Base-by-base conservation (phyloP, 345 rosid genomes). In the Gynandropsis gynandra region DNA sequence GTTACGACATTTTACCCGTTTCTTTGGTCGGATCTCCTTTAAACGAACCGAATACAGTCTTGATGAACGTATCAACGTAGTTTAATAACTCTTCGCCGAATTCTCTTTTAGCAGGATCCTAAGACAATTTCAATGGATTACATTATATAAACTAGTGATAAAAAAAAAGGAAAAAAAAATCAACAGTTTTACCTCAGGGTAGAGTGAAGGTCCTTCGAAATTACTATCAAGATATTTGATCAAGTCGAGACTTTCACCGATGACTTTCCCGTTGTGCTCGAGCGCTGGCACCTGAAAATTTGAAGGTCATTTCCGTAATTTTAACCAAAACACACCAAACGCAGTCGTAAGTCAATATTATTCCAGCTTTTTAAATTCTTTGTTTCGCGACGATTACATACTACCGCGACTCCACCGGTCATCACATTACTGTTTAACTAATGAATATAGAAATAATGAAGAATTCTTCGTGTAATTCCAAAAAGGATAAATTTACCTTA, bases 181-280 rank as follows among this genome's bases (percentile, higher is more conserved):
- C 11, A 24, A 34, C 12, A 35, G 10, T 71, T 72, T 62, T 76
- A 87, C 98, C 49, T 67, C 58, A 5, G 95, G 95, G 46, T 52
- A 64, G 46, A 90, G 87, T 17, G 95, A 74, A 43, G 85, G 89
- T 18, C 93, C 96, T 53, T 80, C 87, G 24, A 90, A 90, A 66
- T 87, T 70, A 47, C 16, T 69, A 27, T 90, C 95, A 21, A 90
- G 38, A 54, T 82, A 90, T 57, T 76, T 84, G 59, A 87, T 68
- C 71, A 90, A 70, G 63, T 82, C 80, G 10, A 87, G 78, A 79
- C 96, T 87, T 74, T 84, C 96, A 34, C 82, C 89, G 12, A 40
- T 79, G 44, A 89, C 58, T 73, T 82, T 70, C 2, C 80, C 79
- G 63, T 84, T 73, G 65, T 86, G 95, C 62, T 90, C 95, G 65